Evolutionary conservation across 345 rosid genomes (phyloP).

Genomic region (Anacardium occidentale): DNA sequence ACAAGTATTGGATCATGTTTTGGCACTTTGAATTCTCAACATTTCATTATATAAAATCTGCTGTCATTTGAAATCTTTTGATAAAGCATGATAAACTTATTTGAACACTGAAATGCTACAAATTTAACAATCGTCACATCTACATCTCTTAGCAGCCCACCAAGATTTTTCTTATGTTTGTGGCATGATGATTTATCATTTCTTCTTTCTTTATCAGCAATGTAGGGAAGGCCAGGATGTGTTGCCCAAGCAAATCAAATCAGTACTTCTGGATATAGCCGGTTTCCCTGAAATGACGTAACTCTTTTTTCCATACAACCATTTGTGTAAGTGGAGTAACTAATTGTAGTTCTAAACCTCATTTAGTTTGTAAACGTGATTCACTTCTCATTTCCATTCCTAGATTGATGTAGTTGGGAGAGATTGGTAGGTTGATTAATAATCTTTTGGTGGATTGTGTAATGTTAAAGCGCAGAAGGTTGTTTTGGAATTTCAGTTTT

Average conservation of each 20-base stretch:
- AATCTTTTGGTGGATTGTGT: slow-evolving; percentile 18
- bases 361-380: slow-evolving; percentile 24
- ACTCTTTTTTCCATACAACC: slow-evolving; percentile 13
- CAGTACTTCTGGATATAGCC: slow-evolving; percentile 82
- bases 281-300: slow-evolving; percentile 58
- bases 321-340: slow-evolving; percentile 12
- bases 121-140: neutral
- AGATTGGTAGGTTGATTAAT: slow-evolving; percentile 7
- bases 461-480: slow-evolving; percentile 8
- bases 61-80: neutral
- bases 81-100: neutral
- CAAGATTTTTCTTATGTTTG: neutral
- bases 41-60: neutral
- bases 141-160: neutral
- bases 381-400: slow-evolving; percentile 2
- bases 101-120: neutral
- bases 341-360: slow-evolving; percentile 28
- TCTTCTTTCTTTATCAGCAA: slow-evolving; percentile 52
- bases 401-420: slow-evolving; percentile 5
- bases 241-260: slow-evolving; percentile 85
- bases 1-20: neutral
- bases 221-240: slow-evolving; percentile 85
- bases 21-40: neutral
- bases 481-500: slow-evolving; percentile 19
- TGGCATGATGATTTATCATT: slow-evolving; percentile 7